Evolutionary conservation across 257 asterid genomes (phyloP), one percentile per base, ranked within the genome.

Genomic region (Ilex aquifolium): DNA sequence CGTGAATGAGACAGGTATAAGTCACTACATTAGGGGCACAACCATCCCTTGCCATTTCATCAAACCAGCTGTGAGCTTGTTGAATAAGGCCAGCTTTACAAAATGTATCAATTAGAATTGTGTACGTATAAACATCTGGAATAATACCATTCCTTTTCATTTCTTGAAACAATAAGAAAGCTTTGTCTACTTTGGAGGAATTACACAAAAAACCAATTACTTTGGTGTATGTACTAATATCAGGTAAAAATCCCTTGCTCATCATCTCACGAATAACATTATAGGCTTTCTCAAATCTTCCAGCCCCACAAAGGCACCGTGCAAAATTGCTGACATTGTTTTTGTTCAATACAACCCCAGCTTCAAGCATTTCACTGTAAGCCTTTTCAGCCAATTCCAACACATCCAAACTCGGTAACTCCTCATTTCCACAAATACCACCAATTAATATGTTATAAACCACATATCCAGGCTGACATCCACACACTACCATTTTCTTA

Each of bases 11-110:
- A 65, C 96, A 79, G 52, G 99, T 92, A 62, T 89, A 87, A 2
- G 99, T 92, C 72, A 92, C 96, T 70, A 89, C 94, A 64, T 65
- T 89, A 10, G 99, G 99, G 50, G 71, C 40, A 67, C 99, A 89
- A 11, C 95, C 96, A 30, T 82, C 77, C 69, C 76, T 71, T 29
- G 66, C 55, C 99, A 92, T 92, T 79, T 92, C 97, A 40, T 87
- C 82, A 50, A 92, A 78, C 99, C 88, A 89, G 68, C 72, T 61
- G 65, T 74, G 94, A 67, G 97, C 97, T 76, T 92, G 99, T 62
- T 80, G 79, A 79, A 89, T 80, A 36, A 92, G 80, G 55, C 99
- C 97, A 31, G 79, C 86, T 79, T 92, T 92, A 77, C 95, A 89
- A 74, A 89, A 92, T 71, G 82, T 83, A 81, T 92, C 97, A 54